Conservation (phyloP, 257 asterid genomes). For the Solanum chmielewskii region DNA sequence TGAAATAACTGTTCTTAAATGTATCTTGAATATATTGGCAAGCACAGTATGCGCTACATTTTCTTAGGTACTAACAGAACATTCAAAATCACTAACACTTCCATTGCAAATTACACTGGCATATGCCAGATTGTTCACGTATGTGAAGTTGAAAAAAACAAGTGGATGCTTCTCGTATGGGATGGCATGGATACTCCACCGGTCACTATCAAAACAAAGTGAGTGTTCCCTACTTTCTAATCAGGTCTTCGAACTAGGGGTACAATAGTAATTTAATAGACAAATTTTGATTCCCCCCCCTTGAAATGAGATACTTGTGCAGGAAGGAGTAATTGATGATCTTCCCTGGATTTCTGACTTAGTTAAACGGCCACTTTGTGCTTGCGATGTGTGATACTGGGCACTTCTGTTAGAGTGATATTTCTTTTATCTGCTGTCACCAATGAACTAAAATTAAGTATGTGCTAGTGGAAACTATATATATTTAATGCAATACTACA, state of each 20-base stretch:
- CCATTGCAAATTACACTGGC: background rate
- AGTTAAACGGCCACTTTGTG: background rate
- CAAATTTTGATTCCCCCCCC: background rate
- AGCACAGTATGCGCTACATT: background rate
- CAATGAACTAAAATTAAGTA: background rate
- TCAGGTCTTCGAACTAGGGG: background rate
- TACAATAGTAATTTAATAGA: background rate
- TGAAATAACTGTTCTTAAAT: background rate
- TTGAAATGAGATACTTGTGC: background rate
- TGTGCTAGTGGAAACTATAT: background rate
- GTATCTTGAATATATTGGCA: background rate
- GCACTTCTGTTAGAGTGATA: background rate
- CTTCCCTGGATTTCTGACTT: background rate
- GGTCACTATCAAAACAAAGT: constrained; percentile 41
- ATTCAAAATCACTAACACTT: background rate
- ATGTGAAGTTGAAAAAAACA: constrained; percentile 33
- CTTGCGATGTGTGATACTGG: background rate
- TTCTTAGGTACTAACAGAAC: background rate
- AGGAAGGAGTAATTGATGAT: background rate
- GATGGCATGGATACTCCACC: constrained; percentile 88
- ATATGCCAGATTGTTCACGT: constrained; percentile 50
- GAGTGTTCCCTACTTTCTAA: constrained; percentile 8
- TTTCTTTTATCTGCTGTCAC: background rate
- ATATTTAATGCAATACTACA: background rate
- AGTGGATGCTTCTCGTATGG: constrained; percentile 72